Conservation (phyloP, 1,139 yeast genomes). For the Yamadazyma buinensis region DNA sequence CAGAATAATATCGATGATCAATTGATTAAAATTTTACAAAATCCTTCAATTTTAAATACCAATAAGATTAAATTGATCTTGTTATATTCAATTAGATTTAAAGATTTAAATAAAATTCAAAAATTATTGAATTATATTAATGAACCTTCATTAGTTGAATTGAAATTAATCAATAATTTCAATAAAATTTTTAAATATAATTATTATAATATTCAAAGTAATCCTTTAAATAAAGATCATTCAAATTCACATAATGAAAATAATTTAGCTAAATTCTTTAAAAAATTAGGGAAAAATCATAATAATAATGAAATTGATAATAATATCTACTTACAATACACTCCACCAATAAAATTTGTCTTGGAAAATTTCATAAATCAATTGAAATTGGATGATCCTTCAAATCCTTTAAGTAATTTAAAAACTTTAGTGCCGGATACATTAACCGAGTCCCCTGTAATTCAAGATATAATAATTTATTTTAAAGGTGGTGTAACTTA, state of each 20-base stretch:
- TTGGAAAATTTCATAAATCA: conserved; percentile 17
- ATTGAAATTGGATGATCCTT: not conserved
- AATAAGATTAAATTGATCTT: conserved; percentile 53
- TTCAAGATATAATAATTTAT: conserved; percentile 78
- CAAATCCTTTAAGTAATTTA: conserved; percentile 2
- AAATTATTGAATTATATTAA: conserved; percentile 24
- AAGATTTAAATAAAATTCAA: conserved; percentile 15
- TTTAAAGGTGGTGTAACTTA: conserved; percentile 89
- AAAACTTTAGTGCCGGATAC: conserved; percentile 15
- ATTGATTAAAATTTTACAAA: conserved; percentile 25
- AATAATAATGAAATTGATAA: conserved; percentile 31
- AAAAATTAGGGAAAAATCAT: conserved; percentile 20
- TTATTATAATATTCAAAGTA: not conserved
- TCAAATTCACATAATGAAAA: conserved; percentile 12
- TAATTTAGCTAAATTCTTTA: conserved; percentile 24
- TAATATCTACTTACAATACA: conserved; percentile 62
- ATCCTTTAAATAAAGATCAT: conserved; percentile 10
- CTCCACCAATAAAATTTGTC: conserved; percentile 63
- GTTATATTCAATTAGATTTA: conserved; percentile 67
- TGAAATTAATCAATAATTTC: conserved; percentile 30
- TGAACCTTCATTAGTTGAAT: conserved; percentile 35
- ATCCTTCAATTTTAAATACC: conserved; percentile 21
- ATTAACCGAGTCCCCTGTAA: conserved; percentile 22
- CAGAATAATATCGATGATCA: conserved; percentile 26
- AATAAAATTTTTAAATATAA: conserved; percentile 12